A percentile compares a stretch with the other conserved stretches of the same genome.
Conservation (phyloP, 176 grass and related monocot species). For the Musa beccarii region DNA sequence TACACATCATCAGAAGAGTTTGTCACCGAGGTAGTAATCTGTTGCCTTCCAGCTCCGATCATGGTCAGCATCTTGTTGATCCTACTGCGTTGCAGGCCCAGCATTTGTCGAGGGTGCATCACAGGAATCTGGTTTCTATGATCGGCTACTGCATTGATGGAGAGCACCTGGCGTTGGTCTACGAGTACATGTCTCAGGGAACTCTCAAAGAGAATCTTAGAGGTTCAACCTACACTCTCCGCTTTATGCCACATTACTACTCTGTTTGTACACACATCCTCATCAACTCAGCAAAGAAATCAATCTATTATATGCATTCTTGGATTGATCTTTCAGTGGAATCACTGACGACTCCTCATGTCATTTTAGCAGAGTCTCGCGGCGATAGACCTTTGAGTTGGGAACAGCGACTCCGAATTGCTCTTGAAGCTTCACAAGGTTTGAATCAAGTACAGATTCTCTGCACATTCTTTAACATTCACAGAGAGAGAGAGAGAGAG, state of each 20-base stretch:
- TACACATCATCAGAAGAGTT: constrained; percentile 17
- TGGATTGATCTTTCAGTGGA: too few species aligned
- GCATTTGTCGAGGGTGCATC: constrained; percentile 39
- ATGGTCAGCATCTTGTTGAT: too few species aligned
- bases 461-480: too few species aligned
- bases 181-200: constrained; percentile 51
- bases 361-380: not conserved
- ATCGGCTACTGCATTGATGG: constrained; percentile 51
- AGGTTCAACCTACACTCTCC: constrained; percentile 16
- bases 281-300: not conserved
- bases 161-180: constrained; percentile 31
- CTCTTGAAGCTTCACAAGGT: constrained; percentile 54
- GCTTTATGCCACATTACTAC: not conserved
- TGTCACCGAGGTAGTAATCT: constrained; percentile 21
- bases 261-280: not conserved
- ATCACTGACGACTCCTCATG: too few species aligned
- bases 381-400: constrained; percentile 21
- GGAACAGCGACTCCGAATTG: constrained; percentile 33
- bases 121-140: constrained; percentile 51
- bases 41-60: too few species aligned
- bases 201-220: constrained; percentile 35
- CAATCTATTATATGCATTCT: too few species aligned
- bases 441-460: not conserved
- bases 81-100: constrained; percentile 20
- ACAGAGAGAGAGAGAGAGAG: too few species aligned